These are phyloP conservation scores for Aquilaria yunnanensis DNA, from an alignment of 345 rosid species.

Conservation along the genomic window DNA sequence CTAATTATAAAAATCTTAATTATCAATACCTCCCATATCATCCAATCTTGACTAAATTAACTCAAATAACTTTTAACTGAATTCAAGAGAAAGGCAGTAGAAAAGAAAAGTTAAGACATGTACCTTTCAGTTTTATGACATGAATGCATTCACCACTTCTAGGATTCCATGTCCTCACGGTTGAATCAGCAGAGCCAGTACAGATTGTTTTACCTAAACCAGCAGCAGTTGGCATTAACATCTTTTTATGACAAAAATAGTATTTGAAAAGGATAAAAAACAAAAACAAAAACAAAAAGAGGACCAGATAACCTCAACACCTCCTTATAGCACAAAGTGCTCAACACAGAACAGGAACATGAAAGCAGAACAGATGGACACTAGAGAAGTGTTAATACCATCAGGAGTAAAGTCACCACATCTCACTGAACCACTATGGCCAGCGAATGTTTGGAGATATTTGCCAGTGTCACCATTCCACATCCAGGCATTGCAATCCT, in stretches of 20 bases:
- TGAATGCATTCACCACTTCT: conserved; percentile 67
- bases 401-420: conserved; percentile 97
- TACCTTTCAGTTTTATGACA: conserved; percentile 31
- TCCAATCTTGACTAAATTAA: too few relatives aligned
- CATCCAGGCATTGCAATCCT: conserved; percentile 81
- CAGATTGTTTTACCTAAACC: conserved; percentile 74
- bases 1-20: too few relatives aligned
- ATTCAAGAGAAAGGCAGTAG: too few relatives aligned
- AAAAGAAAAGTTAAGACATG: too few relatives aligned
- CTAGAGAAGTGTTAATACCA: conserved; percentile 37
- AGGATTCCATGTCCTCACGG: conserved; percentile 88
- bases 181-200: conserved; percentile 90
- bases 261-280: background rate
- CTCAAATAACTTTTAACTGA: too few relatives aligned
- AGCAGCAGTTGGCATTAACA: conserved; percentile 6
- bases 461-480: conserved; percentile 90
- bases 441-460: conserved; percentile 64
- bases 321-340: background rate
- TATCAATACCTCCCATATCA: too few relatives aligned
- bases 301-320: background rate
- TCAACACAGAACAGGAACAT: background rate
- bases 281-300: background rate
- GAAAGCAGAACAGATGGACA: background rate
- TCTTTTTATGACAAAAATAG: too few relatives aligned
- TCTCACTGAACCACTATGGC: conserved; percentile 67